Conservation (phyloP, 108 stramenopile genomes). For the Skeletonema tropicum region DNA sequence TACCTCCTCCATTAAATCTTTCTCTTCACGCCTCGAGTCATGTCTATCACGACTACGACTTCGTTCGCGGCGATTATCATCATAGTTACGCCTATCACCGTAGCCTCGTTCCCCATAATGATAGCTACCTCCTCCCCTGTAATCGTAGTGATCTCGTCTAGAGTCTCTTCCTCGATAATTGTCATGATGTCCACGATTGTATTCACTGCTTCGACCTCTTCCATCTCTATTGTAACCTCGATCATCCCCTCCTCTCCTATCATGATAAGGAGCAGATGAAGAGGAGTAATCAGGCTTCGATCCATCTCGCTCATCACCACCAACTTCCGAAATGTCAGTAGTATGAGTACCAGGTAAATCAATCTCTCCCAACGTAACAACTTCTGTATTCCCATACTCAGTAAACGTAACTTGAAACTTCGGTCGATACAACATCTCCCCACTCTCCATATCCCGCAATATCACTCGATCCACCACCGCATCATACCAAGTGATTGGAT, state of each 20-base stretch:
- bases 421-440: conserved; percentile 54
- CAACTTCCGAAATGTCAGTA: background rate
- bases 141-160: conserved; percentile 16
- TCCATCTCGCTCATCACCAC: background rate
- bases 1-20: conserved; percentile 77
- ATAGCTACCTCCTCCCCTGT: conserved; percentile 17
- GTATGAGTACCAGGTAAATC: conserved; percentile 55
- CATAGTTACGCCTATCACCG: conserved; percentile 9
- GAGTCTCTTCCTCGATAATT: conserved; percentile 15
- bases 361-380: conserved; percentile 90
- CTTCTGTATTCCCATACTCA: conserved; percentile 94
- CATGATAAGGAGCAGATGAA: background rate
- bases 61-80: conserved; percentile 31
- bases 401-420: conserved; percentile 94
- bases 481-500: conserved; percentile 96
- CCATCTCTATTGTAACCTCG: conserved; percentile 19
- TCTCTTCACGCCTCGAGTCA: conserved; percentile 34
- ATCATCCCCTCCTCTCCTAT: conserved; percentile 11
- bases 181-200: conserved; percentile 17
- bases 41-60: conserved; percentile 57
- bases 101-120: conserved; percentile 11
- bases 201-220: conserved; percentile 14
- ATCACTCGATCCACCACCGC: conserved; percentile 90
- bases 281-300: background rate
- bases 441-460: conserved; percentile 58